phyloP scores from a whole-genome alignment of 1,139 yeast genomes.

The Blastobotrys serpentis region DNA sequence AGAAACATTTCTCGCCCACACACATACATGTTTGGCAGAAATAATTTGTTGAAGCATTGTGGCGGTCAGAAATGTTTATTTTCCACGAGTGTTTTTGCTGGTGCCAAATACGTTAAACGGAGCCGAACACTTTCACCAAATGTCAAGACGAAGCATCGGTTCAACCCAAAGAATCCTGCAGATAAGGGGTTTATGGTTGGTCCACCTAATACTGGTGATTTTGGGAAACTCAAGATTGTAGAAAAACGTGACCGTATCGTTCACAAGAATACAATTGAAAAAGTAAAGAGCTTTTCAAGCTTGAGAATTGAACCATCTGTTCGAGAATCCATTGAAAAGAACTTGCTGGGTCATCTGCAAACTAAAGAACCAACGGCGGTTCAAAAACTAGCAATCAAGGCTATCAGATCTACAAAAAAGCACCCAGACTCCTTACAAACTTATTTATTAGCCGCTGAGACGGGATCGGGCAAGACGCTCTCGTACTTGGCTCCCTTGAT shows the following conservation, averaged over 20 bases:
- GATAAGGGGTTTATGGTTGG: conserved; percentile 22
- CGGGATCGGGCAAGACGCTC: conserved; percentile 96
- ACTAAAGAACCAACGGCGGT: conserved; percentile 58
- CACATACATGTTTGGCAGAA: conserved; percentile 1
- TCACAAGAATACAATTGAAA: conserved; percentile 43
- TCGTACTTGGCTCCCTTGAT: conserved; percentile 78
- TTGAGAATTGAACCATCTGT: conserved; percentile 67
- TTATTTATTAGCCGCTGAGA: conserved; percentile 88
- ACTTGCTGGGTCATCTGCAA: conserved; percentile 42
- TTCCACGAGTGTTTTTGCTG: background rate
- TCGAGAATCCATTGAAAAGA: conserved; percentile 59
- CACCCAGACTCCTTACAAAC: conserved; percentile 36
- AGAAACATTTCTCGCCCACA: background rate
- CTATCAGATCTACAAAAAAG: conserved; percentile 40
- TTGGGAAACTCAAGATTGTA: conserved; percentile 39
- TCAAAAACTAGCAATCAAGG: conserved; percentile 57
- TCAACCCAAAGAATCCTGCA: background rate
- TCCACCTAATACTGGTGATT: conserved; percentile 34
- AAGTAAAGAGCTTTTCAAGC: conserved; percentile 60
- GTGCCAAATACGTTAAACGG: conserved; percentile 11
- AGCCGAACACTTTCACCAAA: conserved; percentile 26
- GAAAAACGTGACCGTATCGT: conserved; percentile 34
- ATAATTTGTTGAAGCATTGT: background rate
- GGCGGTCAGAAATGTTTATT: background rate
- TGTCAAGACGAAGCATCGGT: conserved; percentile 17